These are phyloP conservation scores for Phytophthora pseudosyringae DNA, from an alignment of 352 stramenopile species.

Conservation along the genomic window DNA sequence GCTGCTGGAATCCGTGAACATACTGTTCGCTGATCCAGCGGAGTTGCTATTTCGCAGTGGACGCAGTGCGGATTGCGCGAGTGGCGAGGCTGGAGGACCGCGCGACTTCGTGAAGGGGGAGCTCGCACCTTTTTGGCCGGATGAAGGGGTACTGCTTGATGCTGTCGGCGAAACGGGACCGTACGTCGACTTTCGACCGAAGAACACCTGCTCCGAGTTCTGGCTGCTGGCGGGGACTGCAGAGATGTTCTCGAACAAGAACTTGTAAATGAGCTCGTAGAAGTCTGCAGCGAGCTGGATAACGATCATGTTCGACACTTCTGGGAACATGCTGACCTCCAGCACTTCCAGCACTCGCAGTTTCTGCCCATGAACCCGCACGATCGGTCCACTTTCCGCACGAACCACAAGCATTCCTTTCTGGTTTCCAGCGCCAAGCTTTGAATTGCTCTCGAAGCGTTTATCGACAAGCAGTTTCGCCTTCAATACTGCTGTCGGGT, in stretches of 20 bases:
- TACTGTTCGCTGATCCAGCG: slow-evolving; percentile 15
- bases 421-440: slow-evolving; percentile 43
- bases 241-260: slow-evolving; percentile 76
- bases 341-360: slow-evolving; percentile 77
- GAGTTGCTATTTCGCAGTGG: slow-evolving; percentile 31
- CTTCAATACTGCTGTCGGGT: slow-evolving; percentile 74
- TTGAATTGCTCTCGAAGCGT: slow-evolving; percentile 46
- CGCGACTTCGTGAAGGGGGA: slow-evolving; percentile 33
- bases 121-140: slow-evolving; percentile 18
- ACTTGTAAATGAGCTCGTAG: slow-evolving; percentile 87
- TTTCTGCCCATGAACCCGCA: slow-evolving; percentile 70
- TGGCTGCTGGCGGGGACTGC: slow-evolving; percentile 27
- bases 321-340: slow-evolving; percentile 85
- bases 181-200: slow-evolving; percentile 53
- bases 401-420: slow-evolving; percentile 81
- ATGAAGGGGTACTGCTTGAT: slow-evolving; percentile 8
- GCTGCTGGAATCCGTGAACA: slow-evolving; percentile 26
- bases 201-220: slow-evolving; percentile 64
- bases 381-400: slow-evolving; percentile 73
- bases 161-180: slow-evolving; percentile 16
- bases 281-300: slow-evolving; percentile 85
- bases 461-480: slow-evolving; percentile 73
- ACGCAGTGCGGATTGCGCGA: slow-evolving; percentile 12
- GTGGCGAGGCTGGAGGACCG: slow-evolving; percentile 8
- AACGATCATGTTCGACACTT: slow-evolving; percentile 84